These are phyloP conservation scores for Phellinidium pouzarii DNA, from an alignment of 1,284 basidiomycete genomes.

Conservation along the genomic window DNA sequence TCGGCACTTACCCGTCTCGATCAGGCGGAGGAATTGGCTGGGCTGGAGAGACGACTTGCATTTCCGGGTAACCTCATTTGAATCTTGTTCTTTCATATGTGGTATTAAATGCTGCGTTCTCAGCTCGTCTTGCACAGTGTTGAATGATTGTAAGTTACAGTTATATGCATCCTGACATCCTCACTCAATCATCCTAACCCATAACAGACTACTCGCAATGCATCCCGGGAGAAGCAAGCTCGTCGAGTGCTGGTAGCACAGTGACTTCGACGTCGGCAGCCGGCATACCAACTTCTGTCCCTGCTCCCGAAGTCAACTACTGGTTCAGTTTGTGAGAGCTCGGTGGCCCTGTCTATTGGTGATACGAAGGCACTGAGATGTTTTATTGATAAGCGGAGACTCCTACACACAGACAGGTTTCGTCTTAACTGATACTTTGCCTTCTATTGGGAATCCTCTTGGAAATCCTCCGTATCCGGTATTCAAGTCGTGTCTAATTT, in stretches of 20 bases:
- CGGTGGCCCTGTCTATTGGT: background rate
- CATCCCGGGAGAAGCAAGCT: conserved; percentile 27
- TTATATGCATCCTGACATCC: conserved; percentile 22
- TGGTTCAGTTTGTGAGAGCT: conserved; percentile 41
- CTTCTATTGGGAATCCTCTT: conserved; percentile 42
- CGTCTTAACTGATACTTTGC: conserved; percentile 33
- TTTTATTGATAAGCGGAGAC: conserved; percentile 38
- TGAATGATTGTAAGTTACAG: conserved; percentile 33
- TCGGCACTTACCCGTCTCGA: background rate
- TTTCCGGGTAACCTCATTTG: conserved; percentile 31
- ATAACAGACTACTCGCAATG: conserved; percentile 40
- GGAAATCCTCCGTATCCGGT: conserved; percentile 53
- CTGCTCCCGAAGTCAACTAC: conserved; percentile 29
- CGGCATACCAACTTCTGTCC: conserved; percentile 22
- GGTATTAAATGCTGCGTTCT: background rate
- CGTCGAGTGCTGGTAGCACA: conserved; percentile 25
- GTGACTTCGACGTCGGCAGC: conserved; percentile 21
- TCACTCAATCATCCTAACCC: conserved; percentile 23
- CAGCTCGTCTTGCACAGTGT: conserved; percentile 31
- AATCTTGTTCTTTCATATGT: conserved; percentile 22
- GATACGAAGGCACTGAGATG: background rate
- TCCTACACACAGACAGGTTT: conserved; percentile 55
- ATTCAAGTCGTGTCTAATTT: background rate
- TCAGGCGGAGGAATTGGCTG: conserved; percentile 36
- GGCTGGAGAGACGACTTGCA: conserved; percentile 35